Percentiles rank a stretch among this genome's conserved stretches.
Conservation (phyloP, 202 grass and related monocot species). For the Panicum virgatum region DNA sequence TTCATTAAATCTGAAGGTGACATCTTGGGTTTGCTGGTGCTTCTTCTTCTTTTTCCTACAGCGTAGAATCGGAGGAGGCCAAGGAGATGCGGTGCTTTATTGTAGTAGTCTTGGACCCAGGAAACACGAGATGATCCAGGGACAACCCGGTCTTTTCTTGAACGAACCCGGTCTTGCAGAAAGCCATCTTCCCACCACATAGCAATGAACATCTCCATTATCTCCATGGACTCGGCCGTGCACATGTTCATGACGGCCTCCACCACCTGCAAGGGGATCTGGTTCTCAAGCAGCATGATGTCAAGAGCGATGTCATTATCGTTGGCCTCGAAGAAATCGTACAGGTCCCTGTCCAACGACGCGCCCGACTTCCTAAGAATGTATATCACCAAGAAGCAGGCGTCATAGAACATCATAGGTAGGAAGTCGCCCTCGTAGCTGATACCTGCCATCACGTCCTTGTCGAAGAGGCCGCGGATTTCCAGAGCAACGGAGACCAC, state of each 20-base stretch:
- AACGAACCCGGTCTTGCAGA: not conserved
- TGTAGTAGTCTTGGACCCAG: not conserved
- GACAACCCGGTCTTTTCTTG: too few species aligned
- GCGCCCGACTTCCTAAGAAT: not conserved
- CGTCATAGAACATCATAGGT: too few species aligned
- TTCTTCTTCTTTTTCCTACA: not conserved
- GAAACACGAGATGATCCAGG: too few species aligned
- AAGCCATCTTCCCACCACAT: not conserved
- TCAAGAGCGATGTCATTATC: not conserved
- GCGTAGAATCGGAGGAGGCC: not conserved
- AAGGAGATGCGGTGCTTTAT: not conserved
- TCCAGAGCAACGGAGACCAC: not conserved
- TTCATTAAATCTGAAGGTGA: not conserved
- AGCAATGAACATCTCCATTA: not conserved
- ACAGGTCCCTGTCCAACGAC: not conserved
- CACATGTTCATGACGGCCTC: not conserved
- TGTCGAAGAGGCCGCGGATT: not conserved
- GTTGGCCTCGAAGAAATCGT: not conserved
- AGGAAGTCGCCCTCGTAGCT: not conserved
- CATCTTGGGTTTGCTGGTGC: not conserved
- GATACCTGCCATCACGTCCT: not conserved
- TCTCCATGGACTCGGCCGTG: not conserved
- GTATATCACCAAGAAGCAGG: not conserved
- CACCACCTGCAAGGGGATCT: too few species aligned
- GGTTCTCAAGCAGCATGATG: too few species aligned